phyloP scores from a whole-genome alignment of 768 basidiomycete genomes.

The Agaricus sinodeliciosus region DNA sequence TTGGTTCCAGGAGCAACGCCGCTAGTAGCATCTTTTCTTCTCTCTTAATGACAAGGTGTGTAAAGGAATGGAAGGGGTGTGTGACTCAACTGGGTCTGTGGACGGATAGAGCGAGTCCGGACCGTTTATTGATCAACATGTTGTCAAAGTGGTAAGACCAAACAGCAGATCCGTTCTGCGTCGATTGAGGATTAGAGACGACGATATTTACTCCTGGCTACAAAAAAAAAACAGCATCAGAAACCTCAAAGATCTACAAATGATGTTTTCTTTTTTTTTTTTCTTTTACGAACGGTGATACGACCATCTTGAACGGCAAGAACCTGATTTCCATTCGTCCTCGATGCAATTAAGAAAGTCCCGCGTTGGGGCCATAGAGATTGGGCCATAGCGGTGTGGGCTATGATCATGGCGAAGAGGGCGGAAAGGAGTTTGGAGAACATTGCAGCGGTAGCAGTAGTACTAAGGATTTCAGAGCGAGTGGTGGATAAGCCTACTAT shows the following conservation, averaged over 20 bases:
- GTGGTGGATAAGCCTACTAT: too few species aligned
- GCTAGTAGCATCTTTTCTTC: not conserved
- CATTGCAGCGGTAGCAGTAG: not conserved
- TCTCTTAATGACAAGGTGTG: not conserved
- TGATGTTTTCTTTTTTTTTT: too few species aligned
- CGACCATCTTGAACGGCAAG: not conserved
- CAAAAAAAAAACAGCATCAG: not conserved
- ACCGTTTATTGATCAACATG: too few species aligned
- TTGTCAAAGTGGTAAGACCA: too few species aligned
- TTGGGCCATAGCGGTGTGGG: not conserved
- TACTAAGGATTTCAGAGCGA: too few species aligned
- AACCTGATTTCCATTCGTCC: not conserved
- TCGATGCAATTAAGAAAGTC: not conserved
- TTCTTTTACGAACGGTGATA: not conserved
- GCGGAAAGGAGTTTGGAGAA: not conserved
- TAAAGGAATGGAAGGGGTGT: too few species aligned
- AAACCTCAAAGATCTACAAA: not conserved
- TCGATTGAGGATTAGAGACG: not conserved
- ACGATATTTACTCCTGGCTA: not conserved
- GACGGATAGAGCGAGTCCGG: too few species aligned
- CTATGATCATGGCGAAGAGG: not conserved
- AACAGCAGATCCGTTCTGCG: too few species aligned
- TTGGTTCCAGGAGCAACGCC: not conserved
- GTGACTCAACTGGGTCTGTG: not conserved
- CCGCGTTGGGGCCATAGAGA: not conserved